phyloP scores from a whole-genome alignment of 441 rosid species.

The Geranium incanum region DNA sequence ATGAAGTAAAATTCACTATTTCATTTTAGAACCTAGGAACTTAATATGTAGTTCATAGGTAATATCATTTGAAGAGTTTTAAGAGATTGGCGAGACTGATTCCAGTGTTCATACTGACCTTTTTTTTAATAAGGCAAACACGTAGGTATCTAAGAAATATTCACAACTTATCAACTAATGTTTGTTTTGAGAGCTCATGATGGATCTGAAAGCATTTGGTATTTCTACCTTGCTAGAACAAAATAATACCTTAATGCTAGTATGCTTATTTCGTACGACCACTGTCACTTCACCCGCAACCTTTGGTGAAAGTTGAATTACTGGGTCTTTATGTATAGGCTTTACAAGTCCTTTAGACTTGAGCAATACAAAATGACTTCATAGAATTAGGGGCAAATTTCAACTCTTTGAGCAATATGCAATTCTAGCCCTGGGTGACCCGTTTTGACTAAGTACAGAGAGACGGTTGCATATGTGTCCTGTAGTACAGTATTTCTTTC shows the following conservation, averaged over 20 bases:
- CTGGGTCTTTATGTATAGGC: not conserved
- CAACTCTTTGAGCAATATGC: conserved; percentile 7
- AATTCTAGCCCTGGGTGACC: conserved; percentile 7
- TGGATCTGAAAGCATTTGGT: not conserved
- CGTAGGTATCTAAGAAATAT: not conserved
- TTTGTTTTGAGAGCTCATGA: not conserved
- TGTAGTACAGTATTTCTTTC: not conserved
- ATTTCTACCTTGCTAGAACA: not conserved
- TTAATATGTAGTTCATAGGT: not conserved
- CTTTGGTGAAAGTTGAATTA: not conserved
- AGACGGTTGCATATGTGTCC: not conserved
- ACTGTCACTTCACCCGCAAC: too few species aligned
- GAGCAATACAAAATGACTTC: not conserved
- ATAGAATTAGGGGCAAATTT: not conserved
- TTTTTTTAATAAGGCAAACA: not conserved
- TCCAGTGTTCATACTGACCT: not conserved
- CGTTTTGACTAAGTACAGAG: conserved; percentile 4
- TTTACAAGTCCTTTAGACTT: not conserved
- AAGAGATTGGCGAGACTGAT: not conserved
- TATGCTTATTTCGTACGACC: too few species aligned
- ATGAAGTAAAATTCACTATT: not conserved
- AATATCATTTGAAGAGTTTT: not conserved
- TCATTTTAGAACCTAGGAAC: not conserved
- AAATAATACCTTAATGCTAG: not conserved
- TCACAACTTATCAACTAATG: not conserved